Base-by-base conservation (phyloP, 208 protist genomes). In the Phytomonas sp. region DNA sequence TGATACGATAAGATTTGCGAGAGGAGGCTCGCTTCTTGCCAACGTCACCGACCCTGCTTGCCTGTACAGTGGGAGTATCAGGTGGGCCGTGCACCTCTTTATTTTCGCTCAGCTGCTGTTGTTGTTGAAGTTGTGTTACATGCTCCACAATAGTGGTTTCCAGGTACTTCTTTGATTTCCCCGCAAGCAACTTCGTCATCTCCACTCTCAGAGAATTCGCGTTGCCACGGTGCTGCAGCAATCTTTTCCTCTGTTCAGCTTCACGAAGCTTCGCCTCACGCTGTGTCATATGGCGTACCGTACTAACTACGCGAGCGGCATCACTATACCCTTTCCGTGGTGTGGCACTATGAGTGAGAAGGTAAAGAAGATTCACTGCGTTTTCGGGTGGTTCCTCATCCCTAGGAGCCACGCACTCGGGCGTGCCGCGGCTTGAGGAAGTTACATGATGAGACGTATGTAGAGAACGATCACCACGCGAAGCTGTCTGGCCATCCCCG, bases 91-190 rank as follows among this genome's bases (percentile, higher is more conserved):
- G n/a, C 30, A 33, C 6, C 15, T 62, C 29, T 28, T 23, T 51
- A 26, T 0, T 53, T 20, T 40, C 43, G 23, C 17, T 67, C 11
- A 17, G 36, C n/a, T 62, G 32, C 32, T 66, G 72, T 43, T 67
- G 73, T 37, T 78, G 72, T 40, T 87, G 86, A 15, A 74, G 68
- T 30, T 64, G 68, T 1, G 84, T 79, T 64, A 89, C 76, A 29
- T 82, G 85, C 37, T 89, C 81, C 71, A 87, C 83, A 2, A 94
- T 82, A 4, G 88, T 85, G 26, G 75, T 72, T 63, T 91, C 89
- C 15, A 94, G 73, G 70, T 88, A 94, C 46, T 71, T 60, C 63
- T 85, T 88, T 9, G 85, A 94, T 66, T 87, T 80, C 51, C 79
- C 80, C 2, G 86, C 82, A 31, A 94, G 79, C 37, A 79, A 75